These are phyloP conservation scores for Saturnispora galanensis DNA, from an alignment of 805 yeast species.

Conservation along the genomic window DNA sequence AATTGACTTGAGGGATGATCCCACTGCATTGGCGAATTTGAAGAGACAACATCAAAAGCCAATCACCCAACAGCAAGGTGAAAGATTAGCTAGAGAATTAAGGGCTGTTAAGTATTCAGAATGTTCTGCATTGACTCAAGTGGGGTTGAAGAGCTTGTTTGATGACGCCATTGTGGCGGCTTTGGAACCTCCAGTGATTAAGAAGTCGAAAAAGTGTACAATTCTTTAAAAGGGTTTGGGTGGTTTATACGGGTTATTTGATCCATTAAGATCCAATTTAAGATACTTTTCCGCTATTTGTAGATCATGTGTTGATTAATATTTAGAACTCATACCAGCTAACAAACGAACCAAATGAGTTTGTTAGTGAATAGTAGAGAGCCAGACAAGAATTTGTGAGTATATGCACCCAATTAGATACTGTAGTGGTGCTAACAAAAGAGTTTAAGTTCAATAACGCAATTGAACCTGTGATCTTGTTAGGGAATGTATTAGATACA, in stretches of 20 bases:
- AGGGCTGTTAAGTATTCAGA: constrained; percentile 96
- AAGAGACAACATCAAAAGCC: constrained; percentile 86
- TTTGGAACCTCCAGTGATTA: constrained; percentile 88
- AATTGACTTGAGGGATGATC: constrained; percentile 89
- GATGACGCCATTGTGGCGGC: constrained; percentile 99
- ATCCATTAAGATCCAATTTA: no score
- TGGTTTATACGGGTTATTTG: neutral
- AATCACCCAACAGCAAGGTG: constrained; percentile 80
- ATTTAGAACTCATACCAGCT: no score
- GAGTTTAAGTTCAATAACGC: no score
- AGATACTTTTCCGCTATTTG: no score
- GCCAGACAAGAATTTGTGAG: no score
- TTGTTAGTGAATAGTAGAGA: neutral
- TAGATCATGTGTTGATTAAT: no score
- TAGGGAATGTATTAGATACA: no score
- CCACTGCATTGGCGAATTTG: constrained; percentile 78
- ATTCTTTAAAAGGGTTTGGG: constrained; percentile 41
- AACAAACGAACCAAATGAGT: neutral
- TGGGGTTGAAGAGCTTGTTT: constrained; percentile 94
- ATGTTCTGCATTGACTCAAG: constrained; percentile 95
- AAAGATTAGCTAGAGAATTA: constrained; percentile 83
- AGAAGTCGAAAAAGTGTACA: constrained; percentile 73
- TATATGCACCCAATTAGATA: no score
- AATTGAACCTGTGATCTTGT: no score
- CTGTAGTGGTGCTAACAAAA: no score